phyloP scores from a whole-genome alignment of 2,329 filamentous ascomycete species.

The Ceratocystis harringtonii region DNA sequence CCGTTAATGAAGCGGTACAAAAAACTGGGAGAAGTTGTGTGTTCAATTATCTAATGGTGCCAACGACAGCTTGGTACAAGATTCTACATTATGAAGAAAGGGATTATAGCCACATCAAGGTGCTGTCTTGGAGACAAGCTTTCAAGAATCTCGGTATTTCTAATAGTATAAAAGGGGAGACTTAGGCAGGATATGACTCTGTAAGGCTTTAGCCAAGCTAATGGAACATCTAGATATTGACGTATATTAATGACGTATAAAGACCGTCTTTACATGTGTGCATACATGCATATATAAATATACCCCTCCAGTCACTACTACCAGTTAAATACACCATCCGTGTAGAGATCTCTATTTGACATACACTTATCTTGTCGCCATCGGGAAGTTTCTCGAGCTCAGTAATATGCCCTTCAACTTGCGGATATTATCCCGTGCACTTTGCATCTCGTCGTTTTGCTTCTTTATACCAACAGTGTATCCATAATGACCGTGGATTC shows the following conservation, averaged over 20 bases:
- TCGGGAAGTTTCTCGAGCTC: conserved; percentile 57
- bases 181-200: neutral
- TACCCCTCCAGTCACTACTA: neutral
- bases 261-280: neutral
- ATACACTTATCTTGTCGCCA: conserved; percentile 3
- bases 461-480: conserved; percentile 9
- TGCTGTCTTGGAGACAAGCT: neutral
- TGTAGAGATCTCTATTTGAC: neutral
- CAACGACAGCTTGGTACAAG: neutral
- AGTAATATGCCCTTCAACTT: conserved; percentile 66
- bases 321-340: neutral
- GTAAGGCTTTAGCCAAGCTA: neutral
- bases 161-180: neutral
- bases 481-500: conserved; percentile 9
- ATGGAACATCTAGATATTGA: neutral
- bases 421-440: conserved; percentile 59
- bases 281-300: neutral
- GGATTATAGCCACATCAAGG: neutral
- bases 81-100: neutral
- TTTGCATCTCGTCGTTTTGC: conserved; percentile 52
- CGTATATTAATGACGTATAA: neutral
- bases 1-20: neutral
- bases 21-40: neutral
- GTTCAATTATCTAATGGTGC: neutral
- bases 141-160: neutral